A percentile compares a stretch with the other conserved stretches of the same genome.
phyloP scores from a whole-genome alignment of 495 filamentous ascomycete species.

The Glutinoglossum americanum region DNA sequence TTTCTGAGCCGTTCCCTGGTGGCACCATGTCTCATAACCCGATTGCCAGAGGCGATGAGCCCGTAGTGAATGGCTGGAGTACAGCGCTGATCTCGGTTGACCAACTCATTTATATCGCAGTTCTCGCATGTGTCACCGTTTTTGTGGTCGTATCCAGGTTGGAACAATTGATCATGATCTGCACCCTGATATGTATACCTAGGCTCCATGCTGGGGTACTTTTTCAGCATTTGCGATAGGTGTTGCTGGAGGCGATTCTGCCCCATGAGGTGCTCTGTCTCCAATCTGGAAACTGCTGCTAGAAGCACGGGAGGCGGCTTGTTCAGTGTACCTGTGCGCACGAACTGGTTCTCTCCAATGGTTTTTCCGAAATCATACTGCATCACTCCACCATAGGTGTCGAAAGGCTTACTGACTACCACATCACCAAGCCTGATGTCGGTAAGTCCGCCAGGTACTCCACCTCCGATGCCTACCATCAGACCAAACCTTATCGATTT shows the following conservation, averaged over 20 bases:
- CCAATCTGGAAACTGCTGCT: background rate
- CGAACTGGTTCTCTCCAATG: background rate
- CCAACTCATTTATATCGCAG: too few species aligned
- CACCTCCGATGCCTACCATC: conserved; percentile 25
- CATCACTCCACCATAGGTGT: background rate
- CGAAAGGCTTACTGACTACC: background rate
- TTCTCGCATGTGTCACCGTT: too few species aligned
- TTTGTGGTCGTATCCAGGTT: too few species aligned
- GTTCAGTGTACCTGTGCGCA: background rate
- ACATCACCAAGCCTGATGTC: background rate
- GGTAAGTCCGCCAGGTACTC: conserved; percentile 9
- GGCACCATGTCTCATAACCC: background rate
- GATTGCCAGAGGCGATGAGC: too few species aligned
- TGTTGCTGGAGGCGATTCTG: too few species aligned
- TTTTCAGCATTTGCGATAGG: too few species aligned
- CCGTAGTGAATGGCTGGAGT: background rate
- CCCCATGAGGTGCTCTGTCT: background rate
- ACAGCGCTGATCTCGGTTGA: background rate
- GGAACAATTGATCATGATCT: too few species aligned
- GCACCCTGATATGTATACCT: too few species aligned
- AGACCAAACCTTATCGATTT: conserved; percentile 17
- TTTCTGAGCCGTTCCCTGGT: too few species aligned
- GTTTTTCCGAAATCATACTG: background rate
- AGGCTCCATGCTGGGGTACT: too few species aligned
- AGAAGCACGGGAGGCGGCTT: background rate